Evolutionary conservation across 805 yeast genomes (phyloP), one percentile per base, ranked within the genome.

Genomic region (Priceomyces melissophilus): DNA sequence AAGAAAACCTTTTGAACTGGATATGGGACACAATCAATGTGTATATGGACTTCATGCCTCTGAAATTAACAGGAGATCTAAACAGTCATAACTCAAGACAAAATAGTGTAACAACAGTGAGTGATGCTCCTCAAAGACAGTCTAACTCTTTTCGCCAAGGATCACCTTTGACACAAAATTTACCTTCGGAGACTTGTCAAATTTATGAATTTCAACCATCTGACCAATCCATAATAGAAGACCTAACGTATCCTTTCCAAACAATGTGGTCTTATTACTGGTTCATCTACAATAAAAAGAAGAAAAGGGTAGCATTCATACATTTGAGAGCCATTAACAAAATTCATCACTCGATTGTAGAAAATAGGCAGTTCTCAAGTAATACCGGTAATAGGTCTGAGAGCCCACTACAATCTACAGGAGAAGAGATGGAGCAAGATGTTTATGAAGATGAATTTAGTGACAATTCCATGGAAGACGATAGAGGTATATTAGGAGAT

Each of bases 231-330:
- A 82, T 84, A 32, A 53, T 69, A 37, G 86, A 83, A 53, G 93
- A 84, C 42, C 50, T 69, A 40, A 66, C 65, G 37, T 63, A 66
- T 43, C 75, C 75, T 1, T 67, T 67, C 45, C 74, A 69, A 49
- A 66, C 73, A 2, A 61, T 69, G 68, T 87, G 93, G 93, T 78
- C 85, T 16, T 69, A 82, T 57, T 87, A 87, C 76, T 91, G 95
- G 84, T 93, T 93, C 60, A 79, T 91, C 34, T 89, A 85, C 65
- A 93, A 89, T 67, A 91, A 88, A 64, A 84, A 87, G 55, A 79
- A 85, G 65, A 91, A 91, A 65, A 78, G 98, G 47, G 98, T 93
- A 2, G 88, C 95, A 1, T 91, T 84, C 59, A 60, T 93, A 12
- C 86, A 87, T 52, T 66, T 93, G 47, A 81, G 80, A 3, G 75